Base-by-base conservation (phyloP, 2,329 filamentous ascomycete genomes). In the Verticillium dahliae region DNA sequence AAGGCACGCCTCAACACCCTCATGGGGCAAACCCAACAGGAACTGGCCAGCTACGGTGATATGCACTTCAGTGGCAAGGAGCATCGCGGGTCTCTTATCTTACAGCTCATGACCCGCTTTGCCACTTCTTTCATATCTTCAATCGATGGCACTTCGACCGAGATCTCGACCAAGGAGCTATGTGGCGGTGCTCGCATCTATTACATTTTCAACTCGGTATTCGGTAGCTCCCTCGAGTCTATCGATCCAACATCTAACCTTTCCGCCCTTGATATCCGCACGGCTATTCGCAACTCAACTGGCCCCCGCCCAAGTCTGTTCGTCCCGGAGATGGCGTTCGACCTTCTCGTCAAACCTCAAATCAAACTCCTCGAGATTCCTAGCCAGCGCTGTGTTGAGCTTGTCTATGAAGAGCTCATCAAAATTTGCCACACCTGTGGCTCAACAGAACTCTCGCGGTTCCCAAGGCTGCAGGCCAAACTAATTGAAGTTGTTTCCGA, bases 1-100 rank as follows among this genome's bases (percentile, higher is more conserved):
- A 99, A 99, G 78, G 95, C 95, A 58, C 89, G 95, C 61, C 83
- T 99, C 64, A 99, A 99, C 76, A 99, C 95, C 1, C 80, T 99
- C 59, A 99, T 99, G 95, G 95, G 95, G n/a, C 95, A 99, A 76
- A 98, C 95, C 57, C 95, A 99, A 73, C 95, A 99, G 78, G 95
- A 99, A 75, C 83, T 99, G 62, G 95, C 95, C 54, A 97, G 94
- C 75, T 99, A 99, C 72, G 95, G 95, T 41, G 96, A 98, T 73
- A 96, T 95, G 80, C 91, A 96, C 69, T 99, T 99, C 73, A 96
- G 91, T 65, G 95, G 95, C 69, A 97, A 97, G 75, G 95, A 98
- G 74, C 95, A 99, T 73, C 86, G 94, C 58, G 95, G 95, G 37
- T 97, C 94, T 34, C 83, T 99, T 65, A 97, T 99, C 62, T 79